These are phyloP conservation scores for Solanum chilense DNA, from an alignment of 257 asterid genomes.

Conservation along the genomic window DNA sequence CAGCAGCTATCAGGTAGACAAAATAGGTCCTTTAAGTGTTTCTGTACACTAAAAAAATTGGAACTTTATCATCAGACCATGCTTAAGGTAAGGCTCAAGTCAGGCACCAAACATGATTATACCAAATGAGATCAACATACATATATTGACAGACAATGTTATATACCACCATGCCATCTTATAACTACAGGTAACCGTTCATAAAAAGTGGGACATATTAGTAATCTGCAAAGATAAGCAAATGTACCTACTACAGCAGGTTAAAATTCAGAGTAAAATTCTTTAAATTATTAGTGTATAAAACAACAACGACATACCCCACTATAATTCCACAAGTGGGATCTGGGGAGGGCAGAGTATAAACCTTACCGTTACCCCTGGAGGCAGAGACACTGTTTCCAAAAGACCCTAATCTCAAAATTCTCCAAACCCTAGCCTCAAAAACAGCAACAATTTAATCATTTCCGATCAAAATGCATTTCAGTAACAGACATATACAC, in stretches of 20 bases:
- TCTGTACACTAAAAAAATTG: background rate
- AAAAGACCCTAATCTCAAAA: background rate
- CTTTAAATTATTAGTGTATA: background rate
- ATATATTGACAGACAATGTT: background rate
- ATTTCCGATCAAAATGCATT: slow-evolving; percentile 9
- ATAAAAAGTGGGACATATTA: background rate
- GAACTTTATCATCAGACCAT: background rate
- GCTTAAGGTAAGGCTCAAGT: background rate
- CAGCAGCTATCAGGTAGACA: background rate
- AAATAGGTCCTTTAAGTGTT: background rate
- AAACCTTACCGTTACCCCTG: background rate
- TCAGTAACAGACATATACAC: background rate
- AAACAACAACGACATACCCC: background rate
- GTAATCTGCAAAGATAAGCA: background rate
- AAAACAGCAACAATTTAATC: background rate
- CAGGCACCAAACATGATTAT: background rate
- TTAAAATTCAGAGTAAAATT: background rate
- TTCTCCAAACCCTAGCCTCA: slow-evolving; percentile 42
- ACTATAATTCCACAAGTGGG: background rate
- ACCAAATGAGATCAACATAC: background rate
- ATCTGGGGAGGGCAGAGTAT: background rate
- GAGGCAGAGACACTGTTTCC: background rate
- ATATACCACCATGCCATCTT: background rate
- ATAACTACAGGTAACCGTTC: background rate
- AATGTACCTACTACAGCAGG: background rate